Evolutionary conservation across 345 rosid species (phyloP), one percentile per base, ranked within the genome.

Genomic region (Streptanthus diversifolius): DNA sequence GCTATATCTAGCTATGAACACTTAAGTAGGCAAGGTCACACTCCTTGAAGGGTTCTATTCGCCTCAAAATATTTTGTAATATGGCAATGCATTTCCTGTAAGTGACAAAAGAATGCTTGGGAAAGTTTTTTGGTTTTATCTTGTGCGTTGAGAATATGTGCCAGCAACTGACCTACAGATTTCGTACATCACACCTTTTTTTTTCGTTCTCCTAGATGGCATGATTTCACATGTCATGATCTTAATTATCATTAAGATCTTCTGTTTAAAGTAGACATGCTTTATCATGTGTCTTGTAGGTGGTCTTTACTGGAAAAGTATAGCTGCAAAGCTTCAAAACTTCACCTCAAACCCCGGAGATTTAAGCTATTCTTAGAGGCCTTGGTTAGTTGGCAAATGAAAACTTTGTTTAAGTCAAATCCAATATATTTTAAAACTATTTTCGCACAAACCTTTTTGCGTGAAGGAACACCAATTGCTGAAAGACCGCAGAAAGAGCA

Each of bases 241-340:
- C 37, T 44, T 41, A 19, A 1, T 41, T 43, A 33, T 54, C 48
- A 37, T 27, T 35, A 27, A 40, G 17, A 17, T 61, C 17, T 22
- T 32, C 25, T 44, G 30, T 71, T 55, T 47, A 47, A 36, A 12
- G 56, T 25, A 44, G 24, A 47, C 27, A 35, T 64, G 51, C 0
- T 64, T n/a, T 40, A 45, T 67, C 41, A 48, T 51, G 37, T 72
- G 32, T 70, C 74, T 69, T 79, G 53, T 83, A 95, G 99, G 99
- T 95, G 99, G 98, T 90, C 99, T 76, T 83, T 95, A 72, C 81
- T 95, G 82, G 99, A 92, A 80, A 95, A 92, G 77, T 88, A 95
- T 77, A 92, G 97, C 78, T 95, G 96, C 82, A 92, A 91, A 85
- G 98, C 98, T 74, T 95, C 99, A 72, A 95, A 95, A 83, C 98